Base-by-base conservation (phyloP, 2,329 filamentous ascomycete species). In the Biscogniauxia marginata region DNA sequence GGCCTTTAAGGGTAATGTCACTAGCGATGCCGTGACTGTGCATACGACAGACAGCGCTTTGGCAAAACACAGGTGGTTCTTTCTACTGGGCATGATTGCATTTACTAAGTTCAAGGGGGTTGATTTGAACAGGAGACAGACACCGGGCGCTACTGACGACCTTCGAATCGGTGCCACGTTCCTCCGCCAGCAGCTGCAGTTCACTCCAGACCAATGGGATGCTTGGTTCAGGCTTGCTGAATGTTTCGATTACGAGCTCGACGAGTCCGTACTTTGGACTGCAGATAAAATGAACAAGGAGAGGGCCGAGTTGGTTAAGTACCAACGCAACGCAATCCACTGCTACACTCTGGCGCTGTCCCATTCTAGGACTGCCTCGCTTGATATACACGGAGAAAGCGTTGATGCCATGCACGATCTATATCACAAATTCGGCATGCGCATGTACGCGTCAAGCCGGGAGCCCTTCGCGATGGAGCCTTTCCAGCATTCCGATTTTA, bases 201-300 rank as follows among this genome's bases (percentile, higher is more conserved):
- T 91, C 70, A 91, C 88, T 1, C 84, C 86, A 2, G 87, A 91
- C 44, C 85, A 87, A 54, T 96, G 92, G 92, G 90, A 96, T 70
- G 89, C 90, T 0, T 96, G 92, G 92, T 95, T 93, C 71, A 84
- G 91, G 11, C 81, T 96, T 21, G 92, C 88, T 0, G 91, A 96
- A 71, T 91, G 89, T 49, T 93, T 91, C 66, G 92, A 96, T 71
- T 88, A 90, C 50, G 91, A 96, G 65, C 77, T 96, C 13, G 92
- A 96, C 60, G 92, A 96, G 71, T 85, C 87, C 6, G 89, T 96
- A 4, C 84, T 93, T 4, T 96, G 92, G 92, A 89, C 88, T 19
- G 90, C 91, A 0, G 91, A 96, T 64, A 96, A 96, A 73, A 87
- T 96, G 74, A 96, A 96, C 73, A 93, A 89, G 69, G 88, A 89